Evolutionary conservation across 1,139 yeast genomes (phyloP).

Genomic region (Geotrichum reessii): DNA sequence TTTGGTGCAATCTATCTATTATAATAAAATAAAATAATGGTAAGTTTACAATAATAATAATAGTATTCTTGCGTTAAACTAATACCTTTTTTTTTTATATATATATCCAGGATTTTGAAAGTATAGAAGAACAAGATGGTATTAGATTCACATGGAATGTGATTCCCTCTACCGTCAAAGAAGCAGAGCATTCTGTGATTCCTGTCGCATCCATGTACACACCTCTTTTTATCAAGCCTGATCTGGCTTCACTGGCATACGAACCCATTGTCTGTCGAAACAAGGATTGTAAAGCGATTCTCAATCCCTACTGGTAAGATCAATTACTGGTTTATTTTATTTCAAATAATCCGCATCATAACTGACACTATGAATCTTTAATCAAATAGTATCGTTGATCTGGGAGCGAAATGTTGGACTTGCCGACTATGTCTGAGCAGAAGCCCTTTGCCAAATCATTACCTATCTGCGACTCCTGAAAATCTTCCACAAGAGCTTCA

Average conservation of each 20-base stretch:
- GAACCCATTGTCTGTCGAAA: constrained; percentile 49
- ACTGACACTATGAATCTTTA: background rate
- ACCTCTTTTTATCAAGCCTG: constrained; percentile 53
- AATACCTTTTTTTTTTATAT: background rate
- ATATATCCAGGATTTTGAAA: constrained; percentile 44
- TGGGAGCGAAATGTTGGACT: constrained; percentile 48
- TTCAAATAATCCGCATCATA: background rate
- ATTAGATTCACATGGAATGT: constrained; percentile 64
- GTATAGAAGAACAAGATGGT: constrained; percentile 61
- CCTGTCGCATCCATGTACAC: constrained; percentile 64
- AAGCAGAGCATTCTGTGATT: constrained; percentile 52
- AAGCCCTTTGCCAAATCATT: constrained; percentile 45
- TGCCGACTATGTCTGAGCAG: constrained; percentile 58
- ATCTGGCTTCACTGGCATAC: constrained; percentile 39
- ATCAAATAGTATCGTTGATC: constrained; percentile 33
- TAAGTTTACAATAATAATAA: background rate
- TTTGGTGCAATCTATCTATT: background rate
- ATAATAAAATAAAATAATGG: background rate
- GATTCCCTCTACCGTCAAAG: constrained; percentile 55
- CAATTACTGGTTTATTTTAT: background rate
- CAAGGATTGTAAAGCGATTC: constrained; percentile 48
- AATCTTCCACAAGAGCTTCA: constrained; percentile 32
- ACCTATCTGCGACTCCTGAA: constrained; percentile 24
- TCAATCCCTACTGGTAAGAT: constrained; percentile 50
- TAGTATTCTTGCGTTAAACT: background rate